phyloP scores from a whole-genome alignment of 768 basidiomycete genomes.

The Hypholoma fasciculare region DNA sequence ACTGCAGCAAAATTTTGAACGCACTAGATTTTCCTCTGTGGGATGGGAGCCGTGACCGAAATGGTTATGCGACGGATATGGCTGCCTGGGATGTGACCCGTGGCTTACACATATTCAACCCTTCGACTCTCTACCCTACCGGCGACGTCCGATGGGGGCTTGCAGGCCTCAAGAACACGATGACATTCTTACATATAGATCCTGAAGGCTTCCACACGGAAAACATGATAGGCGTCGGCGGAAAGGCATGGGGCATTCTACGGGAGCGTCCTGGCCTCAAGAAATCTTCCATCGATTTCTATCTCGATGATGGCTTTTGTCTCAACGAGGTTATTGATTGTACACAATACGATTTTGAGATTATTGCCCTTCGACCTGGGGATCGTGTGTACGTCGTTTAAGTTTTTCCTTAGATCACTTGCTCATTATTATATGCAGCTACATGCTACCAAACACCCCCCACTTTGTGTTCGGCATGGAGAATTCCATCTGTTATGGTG shows the following conservation, averaged over 20 bases:
- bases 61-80: constrained; percentile 3
- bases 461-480: constrained; percentile 10
- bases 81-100: constrained; percentile 10
- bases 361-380: constrained; percentile 3
- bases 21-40: constrained; percentile 9
- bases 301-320: constrained; percentile 4
- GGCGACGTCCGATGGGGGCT: not conserved
- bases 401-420: not conserved
- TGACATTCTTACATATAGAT: constrained; percentile 9
- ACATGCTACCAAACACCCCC: constrained; percentile 11
- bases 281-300: not conserved
- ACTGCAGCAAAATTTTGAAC: constrained; percentile 10
- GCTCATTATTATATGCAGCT: not conserved
- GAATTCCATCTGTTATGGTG: constrained; percentile 10
- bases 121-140: not conserved
- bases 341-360: constrained; percentile 12
- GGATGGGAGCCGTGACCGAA: not conserved
- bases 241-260: constrained; percentile 5
- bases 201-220: constrained; percentile 1
- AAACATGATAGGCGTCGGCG: not conserved
- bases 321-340: not conserved
- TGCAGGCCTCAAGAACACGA: not conserved
- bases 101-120: not conserved
- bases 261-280: not conserved
- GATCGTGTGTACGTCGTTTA: constrained; percentile 6